phyloP scores from a whole-genome alignment of 2,329 filamentous ascomycete genomes.

The Penicillium sp. region DNA sequence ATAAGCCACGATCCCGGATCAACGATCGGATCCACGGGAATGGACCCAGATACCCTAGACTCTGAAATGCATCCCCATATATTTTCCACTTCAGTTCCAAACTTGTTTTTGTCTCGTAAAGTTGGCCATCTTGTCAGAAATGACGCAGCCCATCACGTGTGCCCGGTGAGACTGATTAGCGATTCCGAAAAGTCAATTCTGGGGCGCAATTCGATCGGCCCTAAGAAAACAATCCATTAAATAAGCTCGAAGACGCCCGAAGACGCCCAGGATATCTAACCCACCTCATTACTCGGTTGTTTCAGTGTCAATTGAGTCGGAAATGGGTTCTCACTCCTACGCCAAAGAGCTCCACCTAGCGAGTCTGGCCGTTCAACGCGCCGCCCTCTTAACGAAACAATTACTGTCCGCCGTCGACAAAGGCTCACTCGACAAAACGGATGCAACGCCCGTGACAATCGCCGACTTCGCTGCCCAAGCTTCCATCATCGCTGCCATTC shows the following conservation, averaged over 20 bases:
- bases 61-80: neutral
- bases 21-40: neutral
- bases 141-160: too few relatives aligned
- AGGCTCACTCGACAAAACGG: constrained; percentile 51
- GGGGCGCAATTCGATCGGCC: too few relatives aligned
- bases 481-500: constrained; percentile 54
- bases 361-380: constrained; percentile 49
- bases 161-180: too few relatives aligned
- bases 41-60: neutral
- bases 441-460: constrained; percentile 57
- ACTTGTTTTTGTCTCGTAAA: neutral
- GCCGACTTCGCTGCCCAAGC: constrained; percentile 61
- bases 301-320: constrained; percentile 1
- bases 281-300: neutral
- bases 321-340: constrained; percentile 29
- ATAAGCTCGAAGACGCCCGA: too few relatives aligned
- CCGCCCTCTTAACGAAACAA: constrained; percentile 53
- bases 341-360: constrained; percentile 35
- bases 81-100: neutral
- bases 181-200: neutral
- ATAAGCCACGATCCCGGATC: constrained; percentile 1
- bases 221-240: too few relatives aligned
- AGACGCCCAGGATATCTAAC: too few relatives aligned
- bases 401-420: constrained; percentile 48
- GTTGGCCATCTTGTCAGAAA: too few relatives aligned